These are phyloP conservation scores for Ophiostoma angusticollis DNA, from an alignment of 2,329 filamentous ascomycete genomes.

Conservation along the genomic window DNA sequence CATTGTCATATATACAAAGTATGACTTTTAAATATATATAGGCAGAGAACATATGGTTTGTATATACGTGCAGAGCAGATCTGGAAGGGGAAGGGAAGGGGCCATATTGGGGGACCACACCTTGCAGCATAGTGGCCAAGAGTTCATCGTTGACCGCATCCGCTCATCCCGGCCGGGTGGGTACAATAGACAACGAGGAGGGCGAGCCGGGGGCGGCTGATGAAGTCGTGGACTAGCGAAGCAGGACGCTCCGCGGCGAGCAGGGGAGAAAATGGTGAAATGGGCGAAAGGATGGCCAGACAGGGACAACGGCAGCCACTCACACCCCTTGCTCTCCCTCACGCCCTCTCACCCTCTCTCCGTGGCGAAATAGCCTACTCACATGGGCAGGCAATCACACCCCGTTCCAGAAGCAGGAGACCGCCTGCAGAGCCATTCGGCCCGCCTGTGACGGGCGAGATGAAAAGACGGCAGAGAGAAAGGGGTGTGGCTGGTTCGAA, in stretches of 20 bases:
- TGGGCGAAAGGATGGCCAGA: too few species aligned
- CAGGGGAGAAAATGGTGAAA: too few species aligned
- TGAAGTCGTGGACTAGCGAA: neutral
- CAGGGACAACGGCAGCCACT: too few species aligned
- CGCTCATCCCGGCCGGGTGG: conserved; percentile 1
- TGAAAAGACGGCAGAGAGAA: neutral
- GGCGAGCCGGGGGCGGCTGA: neutral
- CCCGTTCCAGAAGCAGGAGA: too few species aligned
- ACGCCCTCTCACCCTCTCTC: too few species aligned
- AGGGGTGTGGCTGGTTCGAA: neutral
- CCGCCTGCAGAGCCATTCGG: too few species aligned
- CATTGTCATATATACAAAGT: conserved; percentile 1
- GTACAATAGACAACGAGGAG: neutral
- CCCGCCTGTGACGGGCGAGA: too few species aligned
- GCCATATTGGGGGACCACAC: too few species aligned
- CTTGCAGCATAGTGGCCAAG: conserved; percentile 1
- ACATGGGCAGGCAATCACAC: too few species aligned
- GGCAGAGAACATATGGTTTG: conserved; percentile 1
- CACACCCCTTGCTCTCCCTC: too few species aligned
- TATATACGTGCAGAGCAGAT: neutral
- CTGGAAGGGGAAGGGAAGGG: conserved; percentile 2
- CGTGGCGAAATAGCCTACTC: too few species aligned
- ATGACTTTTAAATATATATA: conserved; percentile 2
- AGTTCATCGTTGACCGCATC: conserved; percentile 1
- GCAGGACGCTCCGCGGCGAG: neutral